Evolutionary conservation across 345 rosid genomes (phyloP).

Genomic region (Cardiospermum halicacabum): DNA sequence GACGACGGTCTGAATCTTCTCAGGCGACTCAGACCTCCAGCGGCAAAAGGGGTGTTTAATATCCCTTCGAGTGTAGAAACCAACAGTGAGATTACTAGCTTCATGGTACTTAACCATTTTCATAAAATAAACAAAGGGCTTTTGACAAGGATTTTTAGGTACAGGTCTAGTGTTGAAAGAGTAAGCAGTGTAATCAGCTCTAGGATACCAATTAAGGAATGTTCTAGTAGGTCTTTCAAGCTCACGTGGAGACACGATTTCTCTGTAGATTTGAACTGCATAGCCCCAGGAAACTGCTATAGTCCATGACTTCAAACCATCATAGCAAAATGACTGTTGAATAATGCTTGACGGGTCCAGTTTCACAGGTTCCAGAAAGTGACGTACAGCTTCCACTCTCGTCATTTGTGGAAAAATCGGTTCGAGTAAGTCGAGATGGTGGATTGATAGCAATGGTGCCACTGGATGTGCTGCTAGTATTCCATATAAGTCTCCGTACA

Average conservation of each 20-base stretch:
- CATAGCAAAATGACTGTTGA: conserved; percentile 85
- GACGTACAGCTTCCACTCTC: conserved; percentile 43
- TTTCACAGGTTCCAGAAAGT: conserved; percentile 48
- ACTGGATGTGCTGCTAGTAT: conserved; percentile 71
- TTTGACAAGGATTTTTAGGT: conserved; percentile 62
- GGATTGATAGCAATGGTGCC: conserved; percentile 68
- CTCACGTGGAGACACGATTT: conserved; percentile 76
- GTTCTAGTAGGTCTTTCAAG: conserved; percentile 87
- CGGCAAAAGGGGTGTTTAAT: conserved; percentile 45
- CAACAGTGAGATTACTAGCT: conserved; percentile 47
- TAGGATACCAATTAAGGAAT: conserved; percentile 70
- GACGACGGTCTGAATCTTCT: conserved; percentile 41
- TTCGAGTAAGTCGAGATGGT: conserved; percentile 74
- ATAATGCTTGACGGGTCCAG: conserved; percentile 69
- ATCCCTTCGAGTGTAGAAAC: conserved; percentile 41
- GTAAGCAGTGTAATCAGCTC: conserved; percentile 70
- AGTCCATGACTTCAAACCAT: conserved; percentile 56
- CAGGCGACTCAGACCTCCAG: conserved; percentile 69
- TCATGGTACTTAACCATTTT: conserved; percentile 40
- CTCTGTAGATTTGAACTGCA: conserved; percentile 65
- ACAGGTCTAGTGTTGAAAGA: conserved; percentile 87
- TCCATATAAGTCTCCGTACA: conserved; percentile 69
- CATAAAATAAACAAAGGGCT: conserved; percentile 67
- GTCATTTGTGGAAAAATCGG: conserved; percentile 65
- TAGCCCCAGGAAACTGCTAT: conserved; percentile 84